Percentiles rank a stretch among this genome's conserved stretches.
Evolutionary conservation across 331 rosid genomes (phyloP).

Genomic region (Stylosanthes scabra): DNA sequence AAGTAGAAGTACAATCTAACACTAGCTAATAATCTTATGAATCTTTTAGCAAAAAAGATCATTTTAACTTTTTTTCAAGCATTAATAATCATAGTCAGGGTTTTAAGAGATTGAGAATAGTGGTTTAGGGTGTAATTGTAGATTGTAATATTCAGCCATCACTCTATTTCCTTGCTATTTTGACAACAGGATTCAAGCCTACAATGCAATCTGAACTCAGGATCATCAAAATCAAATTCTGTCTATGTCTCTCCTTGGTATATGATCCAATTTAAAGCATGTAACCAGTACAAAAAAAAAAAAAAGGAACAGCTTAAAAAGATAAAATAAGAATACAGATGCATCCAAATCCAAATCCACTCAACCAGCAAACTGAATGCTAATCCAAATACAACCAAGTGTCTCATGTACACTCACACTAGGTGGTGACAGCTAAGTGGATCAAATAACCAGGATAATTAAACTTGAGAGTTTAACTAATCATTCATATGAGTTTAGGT

Average conservation of each 20-base stretch:
- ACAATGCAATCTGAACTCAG: too few relatives aligned
- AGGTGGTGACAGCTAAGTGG: too few relatives aligned
- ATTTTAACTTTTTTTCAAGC: neutral
- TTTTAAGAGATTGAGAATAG: too few relatives aligned
- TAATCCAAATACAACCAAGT: neutral
- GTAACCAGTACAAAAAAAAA: neutral
- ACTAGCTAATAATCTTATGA: too few relatives aligned
- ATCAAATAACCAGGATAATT: too few relatives aligned
- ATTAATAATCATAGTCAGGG: neutral
- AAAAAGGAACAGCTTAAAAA: slow-evolving; percentile 9
- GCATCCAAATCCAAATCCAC: slow-evolving; percentile 16
- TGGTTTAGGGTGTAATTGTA: neutral
- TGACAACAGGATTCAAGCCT: neutral
- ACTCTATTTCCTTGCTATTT: neutral
- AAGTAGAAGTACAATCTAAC: too few relatives aligned
- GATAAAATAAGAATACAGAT: neutral
- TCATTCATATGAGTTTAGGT: too few relatives aligned
- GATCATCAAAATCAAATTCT: neutral
- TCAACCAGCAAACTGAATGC: neutral
- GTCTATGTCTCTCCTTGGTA: neutral
- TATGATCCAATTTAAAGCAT: neutral
- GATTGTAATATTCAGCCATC: neutral
- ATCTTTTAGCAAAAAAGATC: neutral
- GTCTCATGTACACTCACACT: too few relatives aligned
- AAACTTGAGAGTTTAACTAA: too few relatives aligned